These are phyloP conservation scores for Plasmodium ovale DNA, from an alignment of 169 alveolate genomes.

Conservation along the genomic window DNA sequence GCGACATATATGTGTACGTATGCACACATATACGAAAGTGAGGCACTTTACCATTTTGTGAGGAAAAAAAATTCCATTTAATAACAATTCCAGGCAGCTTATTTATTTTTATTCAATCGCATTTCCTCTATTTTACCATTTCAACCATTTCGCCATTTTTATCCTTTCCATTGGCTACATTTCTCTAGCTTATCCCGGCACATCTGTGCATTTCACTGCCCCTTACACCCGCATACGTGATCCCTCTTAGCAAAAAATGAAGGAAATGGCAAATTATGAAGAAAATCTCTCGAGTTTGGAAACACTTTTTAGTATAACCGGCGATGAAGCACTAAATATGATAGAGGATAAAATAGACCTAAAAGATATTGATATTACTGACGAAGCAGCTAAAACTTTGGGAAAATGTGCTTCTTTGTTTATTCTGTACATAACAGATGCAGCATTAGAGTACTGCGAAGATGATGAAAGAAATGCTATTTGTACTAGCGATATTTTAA, in stretches of 20 bases:
- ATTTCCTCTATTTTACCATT: too few relatives aligned
- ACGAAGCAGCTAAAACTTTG: conserved; percentile 57
- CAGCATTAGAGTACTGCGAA: conserved; percentile 70
- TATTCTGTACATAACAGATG: conserved; percentile 68
- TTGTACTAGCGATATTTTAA: conserved; percentile 45
- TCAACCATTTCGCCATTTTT: too few relatives aligned
- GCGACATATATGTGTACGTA: too few relatives aligned
- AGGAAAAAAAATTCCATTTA: too few relatives aligned
- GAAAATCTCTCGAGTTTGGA: conserved; percentile 20
- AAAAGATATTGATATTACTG: conserved; percentile 22
- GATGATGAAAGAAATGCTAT: conserved; percentile 49
- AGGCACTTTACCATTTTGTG: too few relatives aligned
- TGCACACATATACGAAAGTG: too few relatives aligned
- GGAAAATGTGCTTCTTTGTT: conserved; percentile 53
- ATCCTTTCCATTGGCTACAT: too few relatives aligned
- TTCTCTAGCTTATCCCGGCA: too few relatives aligned
- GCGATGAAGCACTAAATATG: conserved; percentile 19
- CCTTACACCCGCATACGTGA: too few relatives aligned
- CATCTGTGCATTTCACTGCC: too few relatives aligned
- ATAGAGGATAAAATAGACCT: conserved; percentile 34
- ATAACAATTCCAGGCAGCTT: too few relatives aligned
- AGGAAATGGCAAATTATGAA: conserved; percentile 7
- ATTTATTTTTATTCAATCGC: too few relatives aligned
- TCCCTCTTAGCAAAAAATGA: conserved; percentile 28
- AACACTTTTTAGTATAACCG: conserved; percentile 50